Conservation (phyloP, 2,329 filamentous ascomycete species). For the Colletotrichum sp. region DNA sequence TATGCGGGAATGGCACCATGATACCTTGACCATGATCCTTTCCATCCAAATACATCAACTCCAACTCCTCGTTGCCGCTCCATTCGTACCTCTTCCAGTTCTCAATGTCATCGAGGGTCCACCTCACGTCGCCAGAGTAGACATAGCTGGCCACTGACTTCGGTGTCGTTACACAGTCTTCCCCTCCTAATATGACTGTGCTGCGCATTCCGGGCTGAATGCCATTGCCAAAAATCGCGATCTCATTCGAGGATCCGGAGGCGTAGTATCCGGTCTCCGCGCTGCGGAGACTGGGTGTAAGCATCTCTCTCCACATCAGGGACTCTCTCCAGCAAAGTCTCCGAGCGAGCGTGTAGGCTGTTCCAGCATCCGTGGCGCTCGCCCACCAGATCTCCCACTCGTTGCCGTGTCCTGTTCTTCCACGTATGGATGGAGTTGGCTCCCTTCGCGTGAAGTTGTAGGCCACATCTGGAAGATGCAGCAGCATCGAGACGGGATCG, state of each 20-base stretch:
- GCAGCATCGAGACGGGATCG: slow-evolving; percentile 64
- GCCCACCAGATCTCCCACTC: slow-evolving; percentile 76
- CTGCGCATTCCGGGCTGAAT: slow-evolving; percentile 33
- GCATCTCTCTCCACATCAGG: slow-evolving; percentile 72
- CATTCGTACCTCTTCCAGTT: slow-evolving; percentile 17
- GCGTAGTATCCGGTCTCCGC: slow-evolving; percentile 8
- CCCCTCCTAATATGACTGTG: slow-evolving; percentile 26
- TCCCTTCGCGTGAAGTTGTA: slow-evolving; percentile 61
- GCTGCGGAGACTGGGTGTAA: slow-evolving; percentile 33
- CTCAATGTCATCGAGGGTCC: slow-evolving; percentile 9
- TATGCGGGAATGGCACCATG: slow-evolving; percentile 2
- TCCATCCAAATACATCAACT: slow-evolving; percentile 27
- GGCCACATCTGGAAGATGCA: slow-evolving; percentile 67
- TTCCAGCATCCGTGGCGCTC: slow-evolving; percentile 72
- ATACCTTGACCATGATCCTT: slow-evolving; percentile 27
- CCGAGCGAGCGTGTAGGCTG: slow-evolving; percentile 66
- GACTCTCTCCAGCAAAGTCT: slow-evolving; percentile 77
- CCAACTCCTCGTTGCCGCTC: slow-evolving; percentile 27
- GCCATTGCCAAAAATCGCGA: slow-evolving; percentile 6
- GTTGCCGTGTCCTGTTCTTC: slow-evolving; percentile 52
- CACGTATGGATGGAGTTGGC: slow-evolving; percentile 36
- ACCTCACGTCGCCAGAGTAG: slow-evolving; percentile 22
- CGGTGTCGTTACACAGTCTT: slow-evolving; percentile 26
- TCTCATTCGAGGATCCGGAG: slow-evolving; percentile 1
- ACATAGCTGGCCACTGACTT: slow-evolving; percentile 27